Evolutionary conservation across 2,329 filamentous ascomycete species (phyloP), one percentile per base, ranked within the genome.

Genomic region (Diaporthe citri): DNA sequence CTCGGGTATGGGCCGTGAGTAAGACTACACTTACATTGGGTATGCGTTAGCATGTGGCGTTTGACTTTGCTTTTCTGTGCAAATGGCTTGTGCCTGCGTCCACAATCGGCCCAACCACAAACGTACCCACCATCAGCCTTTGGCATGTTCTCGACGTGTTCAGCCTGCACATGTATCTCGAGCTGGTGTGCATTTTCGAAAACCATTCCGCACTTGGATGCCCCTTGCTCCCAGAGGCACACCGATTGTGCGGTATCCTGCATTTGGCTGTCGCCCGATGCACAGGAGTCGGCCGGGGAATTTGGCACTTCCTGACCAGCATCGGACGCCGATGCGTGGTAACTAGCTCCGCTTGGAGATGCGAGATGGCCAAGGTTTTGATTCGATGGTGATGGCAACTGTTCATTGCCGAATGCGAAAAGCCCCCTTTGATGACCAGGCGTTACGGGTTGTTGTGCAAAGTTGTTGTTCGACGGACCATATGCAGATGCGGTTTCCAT

Each of bases 11-110:
- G n/a, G 46, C 52, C 22, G 43, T 22, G 15, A 6, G 34, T 28
- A 12, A 10, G 12, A 36, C 12, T 12, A 20, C 62, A 85, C 90
- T 85, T 83, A 91, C 90, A 90, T 70, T 90, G 90, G 22, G 91
- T 93, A 80, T 93, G 91, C 3, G 89, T 90, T 78, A 92, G 90
- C 82, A 93, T 87, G 79, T 93, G 91, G 59, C 91, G 85, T 77
- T 92, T 90, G 25, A 93, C 85, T 79, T 93, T 93, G 80, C 90
- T 91, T 78, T 89, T 86, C 78, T 91, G 90, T 2, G 85, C 86
- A 76, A 92, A 92, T 22, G 85, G 85, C 48, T 87, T 83, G 48
- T 85, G 62, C 82, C 85, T 48, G 82, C 77, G 77, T 46, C 83
- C 84, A 80, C 91, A 93, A n/a, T 43, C 75, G 28, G 48, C 34